A percentile compares a stretch with the other conserved stretches of the same genome.
Conservation (phyloP, 176 grass and related monocot species). For the Lolium perenne region DNA sequence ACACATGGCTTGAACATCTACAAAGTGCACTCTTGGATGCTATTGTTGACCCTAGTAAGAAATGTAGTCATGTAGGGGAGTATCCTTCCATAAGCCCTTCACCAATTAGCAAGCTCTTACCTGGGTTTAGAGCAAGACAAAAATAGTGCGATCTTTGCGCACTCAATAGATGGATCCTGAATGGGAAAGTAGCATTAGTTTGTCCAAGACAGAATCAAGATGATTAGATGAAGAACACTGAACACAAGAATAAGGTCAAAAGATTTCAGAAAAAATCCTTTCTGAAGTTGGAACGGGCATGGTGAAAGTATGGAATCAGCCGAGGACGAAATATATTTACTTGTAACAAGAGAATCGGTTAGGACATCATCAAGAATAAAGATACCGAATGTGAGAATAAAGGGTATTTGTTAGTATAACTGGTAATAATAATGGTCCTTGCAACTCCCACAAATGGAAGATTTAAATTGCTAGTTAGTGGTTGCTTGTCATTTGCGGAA, state of each 20-base stretch:
- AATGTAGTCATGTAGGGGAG: conserved; percentile 38
- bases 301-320: conserved; percentile 41
- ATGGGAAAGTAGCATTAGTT: conserved; percentile 45
- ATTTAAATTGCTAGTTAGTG: conserved; percentile 17
- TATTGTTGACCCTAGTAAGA: conserved; percentile 66
- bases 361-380: conserved; percentile 33
- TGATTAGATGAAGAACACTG: conserved; percentile 43
- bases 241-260: conserved; percentile 59
- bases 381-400: conserved; percentile 30
- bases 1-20: conserved; percentile 61
- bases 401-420: conserved; percentile 26
- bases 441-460: conserved; percentile 26
- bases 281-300: background rate
- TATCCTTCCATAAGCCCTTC: conserved; percentile 43
- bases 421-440: conserved; percentile 26
- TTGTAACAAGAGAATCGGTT: conserved; percentile 9
- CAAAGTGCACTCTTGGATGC: conserved; percentile 65
- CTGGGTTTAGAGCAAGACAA: conserved; percentile 43
- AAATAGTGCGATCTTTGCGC: conserved; percentile 48
- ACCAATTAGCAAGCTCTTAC: conserved; percentile 54
- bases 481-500: conserved; percentile 27
- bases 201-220: conserved; percentile 25
- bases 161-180: conserved; percentile 38
- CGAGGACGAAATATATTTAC: conserved; percentile 37
- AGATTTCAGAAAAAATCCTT: conserved; percentile 44